Conservation (phyloP, 2,329 filamentous ascomycete species). For the Fusarium foetens region DNA sequence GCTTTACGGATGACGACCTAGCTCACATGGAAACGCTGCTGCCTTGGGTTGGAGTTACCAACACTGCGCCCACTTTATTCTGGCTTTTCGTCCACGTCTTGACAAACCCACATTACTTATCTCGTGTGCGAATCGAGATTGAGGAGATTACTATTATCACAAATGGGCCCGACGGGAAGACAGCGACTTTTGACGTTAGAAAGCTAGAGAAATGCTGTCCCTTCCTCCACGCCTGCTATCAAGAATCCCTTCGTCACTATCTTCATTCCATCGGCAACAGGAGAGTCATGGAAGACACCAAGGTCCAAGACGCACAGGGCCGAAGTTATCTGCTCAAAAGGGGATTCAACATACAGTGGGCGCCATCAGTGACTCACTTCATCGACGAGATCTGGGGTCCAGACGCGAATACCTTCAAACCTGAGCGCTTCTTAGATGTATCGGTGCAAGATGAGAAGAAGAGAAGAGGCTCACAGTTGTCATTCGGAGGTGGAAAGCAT, state of each 20-base stretch:
- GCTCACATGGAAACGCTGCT: slow-evolving; percentile 48
- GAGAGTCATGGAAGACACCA: slow-evolving; percentile 53
- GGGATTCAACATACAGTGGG: slow-evolving; percentile 41
- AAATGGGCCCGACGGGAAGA: background rate
- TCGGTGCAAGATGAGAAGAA: slow-evolving; percentile 35
- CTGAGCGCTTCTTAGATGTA: slow-evolving; percentile 37
- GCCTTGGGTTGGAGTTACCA: slow-evolving; percentile 47
- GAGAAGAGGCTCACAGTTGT: slow-evolving; percentile 39
- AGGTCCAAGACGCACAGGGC: slow-evolving; percentile 38
- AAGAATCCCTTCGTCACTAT: slow-evolving; percentile 56
- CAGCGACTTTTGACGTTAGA: slow-evolving; percentile 47
- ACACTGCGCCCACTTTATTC: slow-evolving; percentile 52
- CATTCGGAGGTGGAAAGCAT: slow-evolving; percentile 49
- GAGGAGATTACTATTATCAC: slow-evolving; percentile 16
- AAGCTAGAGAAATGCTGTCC: slow-evolving; percentile 53
- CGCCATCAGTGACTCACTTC: slow-evolving; percentile 36
- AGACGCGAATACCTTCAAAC: slow-evolving; percentile 28
- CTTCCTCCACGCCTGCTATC: slow-evolving; percentile 54
- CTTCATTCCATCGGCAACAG: slow-evolving; percentile 52
- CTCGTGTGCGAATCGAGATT: slow-evolving; percentile 47
- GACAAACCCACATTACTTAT: slow-evolving; percentile 39
- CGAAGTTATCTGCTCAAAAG: slow-evolving; percentile 42
- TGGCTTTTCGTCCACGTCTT: slow-evolving; percentile 51
- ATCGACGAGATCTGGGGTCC: slow-evolving; percentile 35
- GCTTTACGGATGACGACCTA: slow-evolving; percentile 43